Evolutionary conservation across 768 basidiomycete species (phyloP), one percentile per base, ranked within the genome.

Genomic region (Russula emetica): DNA sequence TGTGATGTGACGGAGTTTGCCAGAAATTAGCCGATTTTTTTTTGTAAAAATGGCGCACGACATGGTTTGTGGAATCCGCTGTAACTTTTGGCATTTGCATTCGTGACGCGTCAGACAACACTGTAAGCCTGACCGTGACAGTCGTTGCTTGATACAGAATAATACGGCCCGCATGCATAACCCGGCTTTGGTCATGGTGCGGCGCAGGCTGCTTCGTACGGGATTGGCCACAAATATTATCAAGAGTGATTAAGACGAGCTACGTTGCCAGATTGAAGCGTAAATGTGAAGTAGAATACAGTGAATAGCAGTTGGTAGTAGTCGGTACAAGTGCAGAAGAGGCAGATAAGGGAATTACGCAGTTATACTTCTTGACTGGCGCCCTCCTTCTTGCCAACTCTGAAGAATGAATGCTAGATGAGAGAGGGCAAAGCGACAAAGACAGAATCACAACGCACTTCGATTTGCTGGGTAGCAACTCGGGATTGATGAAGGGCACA

Each of bases 401-500:
- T 67, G 13, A 5, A 13, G 32, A 50, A 26, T 42, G 40, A 50
- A 26, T 42, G 8, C 4, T 18, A 32, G 22, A 56, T 61, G 28
- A 67, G 32, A 45, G 2, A 24, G 22, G 20, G 16, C 22, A 47
- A 30, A 1, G 11, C 5, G 10, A 42, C 36, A 44, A 28, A n/a
- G 4, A 11, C 13, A 13, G 1, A 45, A 32, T 47, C 8, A 47
- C 3, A 20, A 59, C 67, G 16, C 42, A 67, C 61, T 76, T 74
- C 57, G 79, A 74, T 74, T 83, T 86, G 66, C 73, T 77, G n/a
- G 78, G 78, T 30, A 79, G 71, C 10, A 79, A 74, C 65, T 85
- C 85, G 51, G 84, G 78, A 70, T 84, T 81, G 73, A 96, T 96
- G 34, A 55, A 55, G 32, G 72, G 69, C 64, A 42, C 85, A 60